Evolutionary conservation across 768 basidiomycete genomes (phyloP), one percentile per base, ranked within the genome.

Genomic region (Collybia nuda): DNA sequence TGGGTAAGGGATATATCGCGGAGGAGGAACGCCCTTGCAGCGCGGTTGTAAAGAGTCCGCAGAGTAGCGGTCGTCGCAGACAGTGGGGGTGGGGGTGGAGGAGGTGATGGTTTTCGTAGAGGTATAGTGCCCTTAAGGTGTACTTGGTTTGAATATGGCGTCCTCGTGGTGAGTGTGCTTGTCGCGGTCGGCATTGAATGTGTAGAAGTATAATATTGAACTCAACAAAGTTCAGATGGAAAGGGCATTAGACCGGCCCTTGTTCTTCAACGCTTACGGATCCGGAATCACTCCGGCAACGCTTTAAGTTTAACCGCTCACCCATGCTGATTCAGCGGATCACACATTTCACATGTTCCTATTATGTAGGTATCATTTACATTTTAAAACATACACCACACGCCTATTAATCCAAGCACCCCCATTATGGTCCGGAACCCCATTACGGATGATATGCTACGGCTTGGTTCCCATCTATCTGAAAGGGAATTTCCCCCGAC

Each of bases 21-120:
- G 50, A 83, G 83, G 35, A 93, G 77, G 61, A 93, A 93, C 1
- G 90, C 88, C 40, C 82, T 79, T 38, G 86, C 84, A 21, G 91
- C 90, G 48, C 87, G 84, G 60, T 79, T 76, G 68, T 93, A 91
- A 43, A 93, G 73, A 8, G 86, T 80, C 37, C 85, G 80, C 26
- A 93, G 69, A 3, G 84, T 82, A 5, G 79, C 74, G 6, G 69
- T 66, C 0, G 76, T 67, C 9, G 73, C 61, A 17, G 64, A 58
- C 18, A 64, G 17, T 17, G 63, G 46, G 26, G 60, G 40, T 17
- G 65, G 53, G 1, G 55, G 42, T 11, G 50, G 23, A 48, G 26
- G 23, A 17, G 52, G 32, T 32, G 32, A 32, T 32, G 14, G 6
- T 18, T 51, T 38, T 15, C 56, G 41, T 28, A 56, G 39, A 11